These are phyloP conservation scores for Trametes sp. DNA, from an alignment of 1,284 basidiomycete species.

Conservation along the genomic window DNA sequence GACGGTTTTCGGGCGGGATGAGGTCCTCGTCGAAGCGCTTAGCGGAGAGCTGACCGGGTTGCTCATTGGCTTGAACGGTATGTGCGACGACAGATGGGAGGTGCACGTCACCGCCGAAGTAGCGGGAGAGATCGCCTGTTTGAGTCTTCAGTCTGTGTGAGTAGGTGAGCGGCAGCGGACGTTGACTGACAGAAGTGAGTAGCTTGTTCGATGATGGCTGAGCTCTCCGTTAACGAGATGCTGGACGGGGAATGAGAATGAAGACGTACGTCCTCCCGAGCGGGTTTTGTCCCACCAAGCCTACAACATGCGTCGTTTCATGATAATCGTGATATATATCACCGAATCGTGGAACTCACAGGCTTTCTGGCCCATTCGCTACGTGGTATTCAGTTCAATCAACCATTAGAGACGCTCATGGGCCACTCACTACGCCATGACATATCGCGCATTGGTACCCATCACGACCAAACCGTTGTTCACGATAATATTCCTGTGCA, in stretches of 20 bases:
- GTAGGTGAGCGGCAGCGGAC: background rate
- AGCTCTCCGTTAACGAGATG: background rate
- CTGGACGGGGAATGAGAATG: background rate
- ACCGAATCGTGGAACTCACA: slow-evolving; percentile 30
- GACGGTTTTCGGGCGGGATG: slow-evolving; percentile 46
- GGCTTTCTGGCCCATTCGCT: slow-evolving; percentile 45
- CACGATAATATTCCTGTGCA: slow-evolving; percentile 53
- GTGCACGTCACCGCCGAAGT: slow-evolving; percentile 72
- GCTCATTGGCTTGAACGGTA: slow-evolving; percentile 58
- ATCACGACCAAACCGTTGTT: slow-evolving; percentile 70
- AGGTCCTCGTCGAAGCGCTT: slow-evolving; percentile 56
- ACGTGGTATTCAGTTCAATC: background rate
- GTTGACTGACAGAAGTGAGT: slow-evolving; percentile 56
- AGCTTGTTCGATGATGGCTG: slow-evolving; percentile 67
- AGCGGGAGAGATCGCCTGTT: slow-evolving; percentile 55
- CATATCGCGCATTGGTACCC: slow-evolving; percentile 69
- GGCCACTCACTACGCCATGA: slow-evolving; percentile 60
- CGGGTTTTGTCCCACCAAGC: slow-evolving; percentile 59
- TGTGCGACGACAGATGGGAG: slow-evolving; percentile 51
- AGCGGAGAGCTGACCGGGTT: slow-evolving; percentile 59
- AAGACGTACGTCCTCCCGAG: slow-evolving; percentile 48
- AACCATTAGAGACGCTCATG: background rate
- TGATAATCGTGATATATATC: background rate
- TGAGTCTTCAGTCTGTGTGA: background rate
- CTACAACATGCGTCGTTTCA: slow-evolving; percentile 10